phyloP scores from a whole-genome alignment of 2,329 filamentous ascomycete genomes.

The Hymenotorrendiella dingleyae region DNA sequence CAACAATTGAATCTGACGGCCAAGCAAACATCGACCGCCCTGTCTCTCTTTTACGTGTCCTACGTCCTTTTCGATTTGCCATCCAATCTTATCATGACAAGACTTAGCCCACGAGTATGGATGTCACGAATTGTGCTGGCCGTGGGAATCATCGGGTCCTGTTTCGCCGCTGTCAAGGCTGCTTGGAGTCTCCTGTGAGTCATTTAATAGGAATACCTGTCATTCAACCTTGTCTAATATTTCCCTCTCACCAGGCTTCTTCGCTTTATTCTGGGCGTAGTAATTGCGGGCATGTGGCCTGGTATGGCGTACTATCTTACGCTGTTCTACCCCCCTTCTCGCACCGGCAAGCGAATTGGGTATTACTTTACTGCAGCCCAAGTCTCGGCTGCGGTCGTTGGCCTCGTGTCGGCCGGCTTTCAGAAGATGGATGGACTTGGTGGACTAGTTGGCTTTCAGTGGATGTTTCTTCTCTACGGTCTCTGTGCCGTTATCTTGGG shows the following conservation, averaged over 20 bases:
- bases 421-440: slow-evolving; percentile 79
- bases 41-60: slow-evolving; percentile 86
- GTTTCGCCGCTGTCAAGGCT: slow-evolving; percentile 73
- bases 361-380: slow-evolving; percentile 86
- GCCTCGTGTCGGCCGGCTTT: slow-evolving; percentile 84
- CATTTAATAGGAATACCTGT: background rate
- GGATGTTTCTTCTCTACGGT: slow-evolving; percentile 91
- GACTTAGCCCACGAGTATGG: slow-evolving; percentile 78
- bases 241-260: slow-evolving; percentile 48
- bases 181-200: slow-evolving; percentile 65
- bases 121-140: slow-evolving; percentile 88
- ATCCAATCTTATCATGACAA: slow-evolving; percentile 84
- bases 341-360: slow-evolving; percentile 82
- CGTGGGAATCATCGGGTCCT: slow-evolving; percentile 76
- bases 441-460: slow-evolving; percentile 76
- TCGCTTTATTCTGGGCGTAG: slow-evolving; percentile 75
- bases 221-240: background rate
- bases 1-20: slow-evolving; percentile 62
- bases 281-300: slow-evolving; percentile 92
- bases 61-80: slow-evolving; percentile 88
- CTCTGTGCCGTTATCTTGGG: slow-evolving; percentile 68
- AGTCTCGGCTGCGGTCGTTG: slow-evolving; percentile 82
- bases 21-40: slow-evolving; percentile 74
- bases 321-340: slow-evolving; percentile 82
- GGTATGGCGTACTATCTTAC: slow-evolving; percentile 92